Conservation (phyloP, 345 rosid genomes). For the Eucalyptus caleyi region DNA sequence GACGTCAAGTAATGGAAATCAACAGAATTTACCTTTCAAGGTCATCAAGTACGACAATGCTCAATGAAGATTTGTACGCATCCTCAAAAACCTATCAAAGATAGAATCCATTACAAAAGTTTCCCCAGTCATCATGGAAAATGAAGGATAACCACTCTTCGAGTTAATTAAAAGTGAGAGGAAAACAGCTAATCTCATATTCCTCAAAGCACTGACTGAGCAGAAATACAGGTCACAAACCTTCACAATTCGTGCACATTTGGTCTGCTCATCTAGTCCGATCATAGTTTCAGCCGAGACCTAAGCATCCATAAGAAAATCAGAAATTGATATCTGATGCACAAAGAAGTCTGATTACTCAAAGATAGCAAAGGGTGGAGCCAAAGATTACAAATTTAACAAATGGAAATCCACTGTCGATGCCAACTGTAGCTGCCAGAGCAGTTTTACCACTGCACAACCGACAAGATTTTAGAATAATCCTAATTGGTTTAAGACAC, state of each 20-base stretch:
- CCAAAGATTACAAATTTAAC: slow-evolving; percentile 74
- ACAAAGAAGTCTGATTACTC: background rate
- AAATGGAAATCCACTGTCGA: slow-evolving; percentile 85
- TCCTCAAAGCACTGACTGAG: background rate
- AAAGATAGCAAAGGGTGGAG: background rate
- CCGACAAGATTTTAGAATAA: background rate
- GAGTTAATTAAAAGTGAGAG: background rate
- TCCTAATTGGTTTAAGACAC: background rate
- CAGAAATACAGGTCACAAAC: slow-evolving; percentile 9
- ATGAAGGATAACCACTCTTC: background rate
- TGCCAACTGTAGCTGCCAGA: slow-evolving; percentile 84
- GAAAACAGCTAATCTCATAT: background rate
- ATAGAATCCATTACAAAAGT: background rate
- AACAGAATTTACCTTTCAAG: slow-evolving; percentile 56
- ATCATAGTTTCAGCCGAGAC: slow-evolving; percentile 89
- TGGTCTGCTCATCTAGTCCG: slow-evolving; percentile 87
- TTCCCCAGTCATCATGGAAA: background rate
- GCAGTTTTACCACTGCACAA: slow-evolving; percentile 94
- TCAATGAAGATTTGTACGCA: slow-evolving; percentile 86
- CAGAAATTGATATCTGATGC: background rate
- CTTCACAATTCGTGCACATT: slow-evolving; percentile 85
- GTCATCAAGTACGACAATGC: slow-evolving; percentile 91
- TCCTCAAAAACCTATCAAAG: slow-evolving; percentile 76
- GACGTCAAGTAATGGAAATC: background rate
- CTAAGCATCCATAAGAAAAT: slow-evolving; percentile 18